Evolutionary conservation across 2,329 filamentous ascomycete genomes (phyloP).

Genomic region (Penicillium sp.): DNA sequence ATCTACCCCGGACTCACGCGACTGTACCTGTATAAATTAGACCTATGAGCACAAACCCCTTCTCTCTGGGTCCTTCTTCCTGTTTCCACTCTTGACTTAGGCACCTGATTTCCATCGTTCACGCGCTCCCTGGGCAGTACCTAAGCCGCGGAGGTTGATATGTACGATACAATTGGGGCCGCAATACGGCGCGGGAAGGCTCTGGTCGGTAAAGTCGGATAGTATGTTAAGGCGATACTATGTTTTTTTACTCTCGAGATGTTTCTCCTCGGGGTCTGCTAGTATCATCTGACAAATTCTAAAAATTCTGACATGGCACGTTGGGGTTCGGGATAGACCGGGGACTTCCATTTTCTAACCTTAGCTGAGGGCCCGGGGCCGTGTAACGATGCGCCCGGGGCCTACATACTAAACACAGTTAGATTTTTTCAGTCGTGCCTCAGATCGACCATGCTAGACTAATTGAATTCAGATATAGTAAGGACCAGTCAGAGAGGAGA

Average conservation of each 20-base stretch:
- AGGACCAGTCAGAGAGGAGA: conserved; percentile 1
- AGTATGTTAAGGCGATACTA: conserved; percentile 1
- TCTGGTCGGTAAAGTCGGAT: conserved; percentile 29
- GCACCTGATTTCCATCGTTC: conserved; percentile 25
- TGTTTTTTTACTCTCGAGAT: conserved; percentile 3
- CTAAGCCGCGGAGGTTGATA: conserved; percentile 50
- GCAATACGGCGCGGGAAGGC: conserved; percentile 45
- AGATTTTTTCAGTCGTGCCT: conserved; percentile 2
- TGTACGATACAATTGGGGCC: conserved; percentile 49
- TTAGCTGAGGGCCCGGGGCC: conserved; percentile 4
- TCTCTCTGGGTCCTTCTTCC: too few species aligned
- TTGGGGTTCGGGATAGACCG: conserved; percentile 28
- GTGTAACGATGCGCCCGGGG: conserved; percentile 21
- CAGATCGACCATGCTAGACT: not conserved
- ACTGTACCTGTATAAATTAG: too few species aligned
- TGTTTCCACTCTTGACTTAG: too few species aligned
- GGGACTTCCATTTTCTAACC: conserved; percentile 16
- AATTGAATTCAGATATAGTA: not conserved
- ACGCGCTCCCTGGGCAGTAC: conserved; percentile 47
- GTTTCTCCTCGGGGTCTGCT: not conserved
- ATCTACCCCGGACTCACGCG: too few species aligned
- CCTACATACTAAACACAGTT: not conserved
- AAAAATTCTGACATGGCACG: conserved; percentile 11
- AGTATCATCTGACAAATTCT: conserved; percentile 11
- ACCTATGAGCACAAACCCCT: too few species aligned